These are phyloP conservation scores for Babesia bigemina DNA, from an alignment of 169 alveolate species.

Conservation along the genomic window DNA sequence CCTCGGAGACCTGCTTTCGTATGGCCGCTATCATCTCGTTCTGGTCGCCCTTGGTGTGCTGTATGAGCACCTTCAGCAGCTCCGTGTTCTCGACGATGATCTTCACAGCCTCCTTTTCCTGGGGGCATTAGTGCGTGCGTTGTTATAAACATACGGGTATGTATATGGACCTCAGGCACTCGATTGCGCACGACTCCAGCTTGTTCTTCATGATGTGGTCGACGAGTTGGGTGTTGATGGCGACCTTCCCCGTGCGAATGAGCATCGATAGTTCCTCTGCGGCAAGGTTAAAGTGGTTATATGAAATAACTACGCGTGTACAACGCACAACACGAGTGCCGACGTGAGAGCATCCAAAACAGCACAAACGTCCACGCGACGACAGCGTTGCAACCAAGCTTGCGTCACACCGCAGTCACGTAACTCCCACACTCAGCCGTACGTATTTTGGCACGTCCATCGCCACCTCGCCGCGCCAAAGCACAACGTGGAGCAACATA, in stretches of 20 bases:
- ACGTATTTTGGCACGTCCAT: too few species aligned
- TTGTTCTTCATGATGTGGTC: conserved; percentile 49
- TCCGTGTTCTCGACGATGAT: conserved; percentile 26
- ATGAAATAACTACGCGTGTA: neutral
- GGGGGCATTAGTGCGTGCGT: neutral
- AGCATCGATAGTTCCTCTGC: conserved; percentile 31
- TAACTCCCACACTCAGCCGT: too few species aligned
- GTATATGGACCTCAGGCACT: conserved; percentile 45
- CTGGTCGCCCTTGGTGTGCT: conserved; percentile 59
- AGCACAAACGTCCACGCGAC: neutral
- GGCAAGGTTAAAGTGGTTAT: neutral
- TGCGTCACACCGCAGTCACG: neutral
- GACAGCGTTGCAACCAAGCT: neutral
- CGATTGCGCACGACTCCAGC: conserved; percentile 41
- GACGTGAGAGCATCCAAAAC: neutral
- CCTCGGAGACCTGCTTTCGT: conserved; percentile 25
- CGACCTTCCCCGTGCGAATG: conserved; percentile 28
- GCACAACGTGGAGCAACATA: too few species aligned
- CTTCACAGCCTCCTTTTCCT: conserved; percentile 50
- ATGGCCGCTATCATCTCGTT: conserved; percentile 40
- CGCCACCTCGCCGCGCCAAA: too few species aligned
- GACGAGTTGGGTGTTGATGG: conserved; percentile 48
- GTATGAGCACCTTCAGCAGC: conserved; percentile 44
- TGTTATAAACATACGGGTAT: conserved; percentile 35
- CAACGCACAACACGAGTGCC: neutral